Evolutionary conservation across 192 early-diverging fungal species (phyloP), one percentile per base, ranked within the genome.

Genomic region (Paraglomus occultum): DNA sequence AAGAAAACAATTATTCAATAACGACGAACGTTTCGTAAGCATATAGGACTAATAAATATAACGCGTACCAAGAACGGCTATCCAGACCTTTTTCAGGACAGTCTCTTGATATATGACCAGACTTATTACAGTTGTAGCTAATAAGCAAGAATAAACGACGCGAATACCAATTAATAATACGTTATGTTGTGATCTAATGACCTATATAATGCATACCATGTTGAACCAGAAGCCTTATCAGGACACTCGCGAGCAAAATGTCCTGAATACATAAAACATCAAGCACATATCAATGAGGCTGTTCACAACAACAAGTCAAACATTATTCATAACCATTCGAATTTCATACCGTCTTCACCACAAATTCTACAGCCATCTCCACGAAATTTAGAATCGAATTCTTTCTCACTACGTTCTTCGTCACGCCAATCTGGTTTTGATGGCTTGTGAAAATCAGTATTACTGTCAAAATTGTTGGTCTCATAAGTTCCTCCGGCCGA

Each of bases 71-170:
- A 31, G 31, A n/a, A 61, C 20, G 12, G 17, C 1, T 43, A 14
- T 44, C 15, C 15, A 10, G 14, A n/a, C 42, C n/a, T n/a, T 63
- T 46, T 63, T 63, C 61, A 20, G 44, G 45, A 63, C 61, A 63
- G 45, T 63, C 61, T 23, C 8, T 20, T 20, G 61, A 17, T 6
- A 18, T n/a, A 47, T 63, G 44, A 23, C 61, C 61, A 47, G 61
- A 46, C 31, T 47, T 4, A 18, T 63, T 18, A 23, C 44, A 63
- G 10, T 48, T 63, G 18, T 48, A 63, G 23, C 61, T 63, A n/a
- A 14, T 8, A 46, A 11, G 4, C 31, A 18, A 57, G 22, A 18
- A 55, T 31, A 17, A n/a, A 31, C 11, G 11, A 17, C 8, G 18
- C 9, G 20, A 44, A 46, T 43, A 10, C n/a, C 11, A 14, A 18